These are phyloP conservation scores for Parathielavia appendiculata DNA, from an alignment of 495 filamentous ascomycete species.

Conservation along the genomic window DNA sequence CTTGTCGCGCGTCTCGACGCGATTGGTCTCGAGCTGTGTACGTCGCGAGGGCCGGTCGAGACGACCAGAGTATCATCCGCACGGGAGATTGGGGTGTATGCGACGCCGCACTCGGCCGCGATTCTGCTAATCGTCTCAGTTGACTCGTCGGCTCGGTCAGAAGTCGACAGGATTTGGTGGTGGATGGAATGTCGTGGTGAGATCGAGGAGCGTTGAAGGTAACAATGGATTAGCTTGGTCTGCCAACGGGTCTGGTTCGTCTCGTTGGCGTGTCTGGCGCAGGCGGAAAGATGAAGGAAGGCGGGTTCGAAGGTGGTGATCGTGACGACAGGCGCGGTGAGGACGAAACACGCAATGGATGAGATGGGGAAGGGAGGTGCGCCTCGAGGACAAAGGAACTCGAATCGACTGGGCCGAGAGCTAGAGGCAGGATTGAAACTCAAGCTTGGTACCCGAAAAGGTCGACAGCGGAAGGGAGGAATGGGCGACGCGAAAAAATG, in stretches of 20 bases:
- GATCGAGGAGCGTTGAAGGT: not conserved
- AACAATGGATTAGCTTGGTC: not conserved
- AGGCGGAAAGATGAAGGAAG: slow-evolving; percentile 5
- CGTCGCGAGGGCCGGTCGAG: slow-evolving; percentile 18
- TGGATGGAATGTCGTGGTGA: slow-evolving; percentile 10
- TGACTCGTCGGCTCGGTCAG: slow-evolving; percentile 15
- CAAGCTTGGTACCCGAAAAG: slow-evolving; percentile 15
- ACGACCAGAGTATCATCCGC: slow-evolving; percentile 30
- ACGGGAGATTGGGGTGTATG: slow-evolving; percentile 9
- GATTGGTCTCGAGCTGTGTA: slow-evolving; percentile 24
- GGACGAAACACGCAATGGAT: slow-evolving; percentile 26
- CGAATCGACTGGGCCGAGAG: slow-evolving; percentile 19
- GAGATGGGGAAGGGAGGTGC: slow-evolving; percentile 22
- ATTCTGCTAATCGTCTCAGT: slow-evolving; percentile 7
- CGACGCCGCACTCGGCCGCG: slow-evolving; percentile 4
- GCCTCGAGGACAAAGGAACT: slow-evolving; percentile 35
- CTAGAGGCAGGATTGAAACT: slow-evolving; percentile 22
- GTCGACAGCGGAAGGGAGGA: slow-evolving; percentile 21
- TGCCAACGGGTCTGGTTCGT: not conserved
- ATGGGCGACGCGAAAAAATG: slow-evolving; percentile 31
- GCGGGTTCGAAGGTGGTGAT: slow-evolving; percentile 17
- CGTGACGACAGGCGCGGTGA: slow-evolving; percentile 21
- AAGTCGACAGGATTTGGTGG: not conserved
- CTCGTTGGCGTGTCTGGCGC: not conserved
- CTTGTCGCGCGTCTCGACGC: slow-evolving; percentile 45